A percentile compares a stretch with the other conserved stretches of the same genome.
Evolutionary conservation across 441 rosid species (phyloP).

Genomic region (Gossypium gossypioides): DNA sequence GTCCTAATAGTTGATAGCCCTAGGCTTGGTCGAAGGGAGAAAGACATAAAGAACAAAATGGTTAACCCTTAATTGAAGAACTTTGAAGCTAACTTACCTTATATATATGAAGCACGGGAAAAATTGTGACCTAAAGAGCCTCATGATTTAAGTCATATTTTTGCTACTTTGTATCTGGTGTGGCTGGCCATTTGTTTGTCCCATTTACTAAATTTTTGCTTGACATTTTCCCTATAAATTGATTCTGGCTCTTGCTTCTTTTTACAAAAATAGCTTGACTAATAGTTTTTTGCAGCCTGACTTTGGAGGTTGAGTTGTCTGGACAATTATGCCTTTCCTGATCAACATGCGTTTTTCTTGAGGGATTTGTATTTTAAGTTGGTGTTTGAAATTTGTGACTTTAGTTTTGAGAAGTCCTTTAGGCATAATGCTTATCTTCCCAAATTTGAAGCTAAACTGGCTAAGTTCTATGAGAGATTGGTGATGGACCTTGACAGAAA

Average conservation of each 20-base stretch:
- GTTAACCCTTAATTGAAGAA: too few relatives aligned
- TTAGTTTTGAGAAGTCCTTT: constrained; percentile 80
- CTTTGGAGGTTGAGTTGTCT: background rate
- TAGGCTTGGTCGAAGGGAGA: constrained; percentile 71
- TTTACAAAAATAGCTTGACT: background rate
- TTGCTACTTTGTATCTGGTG: background rate
- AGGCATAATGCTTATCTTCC: constrained; percentile 60
- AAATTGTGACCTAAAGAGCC: background rate
- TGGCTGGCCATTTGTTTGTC: background rate
- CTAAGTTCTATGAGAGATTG: constrained; percentile 82
- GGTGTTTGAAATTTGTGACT: constrained; percentile 19
- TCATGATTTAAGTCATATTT: background rate
- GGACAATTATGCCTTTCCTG: background rate
- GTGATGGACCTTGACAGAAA: constrained; percentile 19
- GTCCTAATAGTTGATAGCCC: constrained; percentile 67
- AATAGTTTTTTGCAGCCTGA: background rate
- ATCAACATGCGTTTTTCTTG: background rate
- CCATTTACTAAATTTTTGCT: background rate
- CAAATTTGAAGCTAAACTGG: constrained; percentile 87
- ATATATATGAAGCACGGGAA: background rate
- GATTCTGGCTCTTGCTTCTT: background rate
- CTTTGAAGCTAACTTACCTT: background rate
- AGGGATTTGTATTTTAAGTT: constrained; percentile 8
- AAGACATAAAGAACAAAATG: constrained; percentile 62
- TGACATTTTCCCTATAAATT: background rate